Evolutionary conservation across 306 rosid genomes (phyloP), one percentile per base, ranked within the genome.

Genomic region (Pterocarpus santalinus): DNA sequence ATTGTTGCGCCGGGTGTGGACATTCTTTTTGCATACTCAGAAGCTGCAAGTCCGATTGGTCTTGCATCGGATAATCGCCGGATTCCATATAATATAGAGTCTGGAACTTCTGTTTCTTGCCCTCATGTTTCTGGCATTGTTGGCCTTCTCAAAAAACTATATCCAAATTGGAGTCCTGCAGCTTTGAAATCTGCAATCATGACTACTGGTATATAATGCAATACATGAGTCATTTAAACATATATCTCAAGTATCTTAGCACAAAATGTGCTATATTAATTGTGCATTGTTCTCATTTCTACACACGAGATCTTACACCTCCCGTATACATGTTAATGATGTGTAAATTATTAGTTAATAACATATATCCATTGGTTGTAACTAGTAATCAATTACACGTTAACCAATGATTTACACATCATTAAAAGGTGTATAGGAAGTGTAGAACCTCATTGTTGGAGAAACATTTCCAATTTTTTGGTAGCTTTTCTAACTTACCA

Each of bases 1-100:
- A 14, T 49, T 1, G 10, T 13, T 49, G 56, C 56, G 10, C 56
- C 56, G 1, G 56, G 56, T 2, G 56, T 49, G 16, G 16, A 49
- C 56, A 49, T 49, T 11, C n/a, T 49, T 49, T 11, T 1, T 49
- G 56, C 56, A 49, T 10, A 0, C 75, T 5, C 82, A 8, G 83
- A 81, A 85, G 91, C 76, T 3, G 0, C 13, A 11, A 69, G 82
- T 13, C 86, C 83, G 65, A 57, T 88, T 22, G 78, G 69, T 32
- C 13, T 44, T 15, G 7, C 2, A 1, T 39, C 12, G 2, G 93
- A 89, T 65, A 64, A 32, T 44, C 90, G 90, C 5, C 1, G 56
- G 16, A 49, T 49, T 14, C 56, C 56, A 14, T 49, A 11, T 13
- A 49, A 11, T 14, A 13, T 49, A 13, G n/a, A 1, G 16, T 13